These are phyloP conservation scores for Linum trigynum DNA, from an alignment of 345 rosid species.

Conservation along the genomic window DNA sequence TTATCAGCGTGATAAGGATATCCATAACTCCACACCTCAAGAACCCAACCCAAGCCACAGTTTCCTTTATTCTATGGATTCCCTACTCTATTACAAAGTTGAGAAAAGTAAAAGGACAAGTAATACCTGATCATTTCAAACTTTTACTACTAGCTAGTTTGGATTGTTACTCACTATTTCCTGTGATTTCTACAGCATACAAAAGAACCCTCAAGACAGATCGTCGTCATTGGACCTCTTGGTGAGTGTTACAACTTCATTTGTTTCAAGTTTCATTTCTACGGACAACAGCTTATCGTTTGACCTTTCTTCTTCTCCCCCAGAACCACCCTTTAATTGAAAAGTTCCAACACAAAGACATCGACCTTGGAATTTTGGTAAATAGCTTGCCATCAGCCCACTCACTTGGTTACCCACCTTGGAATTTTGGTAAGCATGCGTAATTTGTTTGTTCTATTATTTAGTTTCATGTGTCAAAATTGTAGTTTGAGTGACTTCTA, in stretches of 20 bases:
- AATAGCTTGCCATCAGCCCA: no score
- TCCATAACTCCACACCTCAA: neutral
- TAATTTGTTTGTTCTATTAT: no score
- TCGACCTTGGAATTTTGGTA: slow-evolving; percentile 70
- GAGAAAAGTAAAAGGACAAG: no score
- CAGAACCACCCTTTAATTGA: slow-evolving; percentile 90
- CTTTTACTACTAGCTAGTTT: neutral
- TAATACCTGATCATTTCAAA: neutral
- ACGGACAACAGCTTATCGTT: neutral
- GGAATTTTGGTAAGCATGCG: no score
- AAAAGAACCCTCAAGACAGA: slow-evolving; percentile 64
- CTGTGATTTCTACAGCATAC: slow-evolving; percentile 50
- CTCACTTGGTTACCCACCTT: no score
- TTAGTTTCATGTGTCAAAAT: no score
- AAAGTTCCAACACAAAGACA: slow-evolving; percentile 82
- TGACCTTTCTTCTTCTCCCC: slow-evolving; percentile 15
- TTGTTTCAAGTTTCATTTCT: neutral
- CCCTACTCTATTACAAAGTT: neutral
- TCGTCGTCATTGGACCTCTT: slow-evolving; percentile 73
- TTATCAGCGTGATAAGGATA: slow-evolving; percentile 67
- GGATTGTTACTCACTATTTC: neutral
- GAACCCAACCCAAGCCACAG: neutral
- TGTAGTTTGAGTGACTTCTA: no score
- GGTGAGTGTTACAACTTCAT: slow-evolving; percentile 35
- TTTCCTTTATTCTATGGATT: no score